Evolutionary conservation across 805 yeast species (phyloP).

Genomic region (Cyberlindnera lachancei): DNA sequence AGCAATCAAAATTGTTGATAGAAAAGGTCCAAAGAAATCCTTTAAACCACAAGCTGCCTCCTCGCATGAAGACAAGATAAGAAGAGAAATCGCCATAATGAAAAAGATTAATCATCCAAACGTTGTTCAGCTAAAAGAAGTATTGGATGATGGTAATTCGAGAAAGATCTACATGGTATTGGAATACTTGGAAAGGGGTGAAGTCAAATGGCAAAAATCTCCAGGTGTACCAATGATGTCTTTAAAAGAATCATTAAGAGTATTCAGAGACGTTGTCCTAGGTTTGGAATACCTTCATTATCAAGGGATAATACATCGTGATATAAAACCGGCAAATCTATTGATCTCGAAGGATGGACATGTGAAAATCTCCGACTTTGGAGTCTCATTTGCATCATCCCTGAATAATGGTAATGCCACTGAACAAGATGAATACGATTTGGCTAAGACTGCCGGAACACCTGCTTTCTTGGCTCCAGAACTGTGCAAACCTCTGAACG

Average conservation of each 20-base stretch:
- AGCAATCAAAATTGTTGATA: constrained; percentile 90
- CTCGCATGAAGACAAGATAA: constrained; percentile 65
- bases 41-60: constrained; percentile 33
- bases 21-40: constrained; percentile 42
- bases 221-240: constrained; percentile 60
- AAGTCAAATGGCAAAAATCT: constrained; percentile 69
- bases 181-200: constrained; percentile 88
- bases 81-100: constrained; percentile 88
- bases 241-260: constrained; percentile 57
- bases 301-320: constrained; percentile 90
- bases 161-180: constrained; percentile 84
- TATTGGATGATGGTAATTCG: constrained; percentile 76
- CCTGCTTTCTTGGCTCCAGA: constrained; percentile 98
- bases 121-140: constrained; percentile 81
- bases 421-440: constrained; percentile 66
- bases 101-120: constrained; percentile 88
- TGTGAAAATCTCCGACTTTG: constrained; percentile 95
- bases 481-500: constrained; percentile 50
- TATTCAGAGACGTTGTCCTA: constrained; percentile 73
- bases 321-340: constrained; percentile 90
- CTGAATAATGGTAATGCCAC: constrained; percentile 25
- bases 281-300: constrained; percentile 88
- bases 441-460: constrained; percentile 95
- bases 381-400: constrained; percentile 72
- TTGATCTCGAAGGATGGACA: constrained; percentile 59